Percentiles rank a stretch among this genome's conserved stretches.
Evolutionary conservation across 2,329 filamentous ascomycete genomes (phyloP).

Genomic region (Byssoonygena ceratinophila): DNA sequence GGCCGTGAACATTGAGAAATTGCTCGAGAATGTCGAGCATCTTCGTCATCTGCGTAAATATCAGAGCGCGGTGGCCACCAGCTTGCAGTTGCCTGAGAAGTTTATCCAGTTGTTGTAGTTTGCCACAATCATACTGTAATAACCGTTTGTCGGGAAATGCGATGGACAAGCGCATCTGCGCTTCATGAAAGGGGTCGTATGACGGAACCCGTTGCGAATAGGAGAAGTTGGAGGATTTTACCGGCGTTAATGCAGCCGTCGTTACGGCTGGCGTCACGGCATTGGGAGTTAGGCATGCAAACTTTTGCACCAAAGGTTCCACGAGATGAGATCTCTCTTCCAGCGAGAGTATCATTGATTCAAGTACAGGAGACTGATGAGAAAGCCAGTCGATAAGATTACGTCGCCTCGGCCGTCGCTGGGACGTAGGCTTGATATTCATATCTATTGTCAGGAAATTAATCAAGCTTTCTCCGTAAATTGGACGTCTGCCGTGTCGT

Average conservation of each 20-base stretch:
- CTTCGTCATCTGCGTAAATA: conserved; percentile 99
- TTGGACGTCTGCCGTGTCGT: conserved; percentile 65
- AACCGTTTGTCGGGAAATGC: conserved; percentile 94
- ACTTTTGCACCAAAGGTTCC: conserved; percentile 69
- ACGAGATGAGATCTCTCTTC: conserved; percentile 61
- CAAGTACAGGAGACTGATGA: conserved; percentile 48
- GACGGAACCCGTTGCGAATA: conserved; percentile 44
- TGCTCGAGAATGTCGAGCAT: conserved; percentile 95
- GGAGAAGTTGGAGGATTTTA: conserved; percentile 41
- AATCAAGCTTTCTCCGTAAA: conserved; percentile 74
- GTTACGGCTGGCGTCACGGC: conserved; percentile 72
- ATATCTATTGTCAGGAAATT: conserved; percentile 58
- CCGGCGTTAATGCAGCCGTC: conserved; percentile 55
- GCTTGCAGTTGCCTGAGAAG: conserved; percentile 77
- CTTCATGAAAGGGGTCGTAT: conserved; percentile 80
- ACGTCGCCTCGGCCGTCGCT: conserved; percentile 50
- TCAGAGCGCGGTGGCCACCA: conserved; percentile 83
- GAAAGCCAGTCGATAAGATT: conserved; percentile 65
- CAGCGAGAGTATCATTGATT: conserved; percentile 59
- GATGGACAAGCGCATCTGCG: conserved; percentile 83
- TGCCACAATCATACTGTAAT: conserved; percentile 96
- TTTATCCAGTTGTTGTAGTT: conserved; percentile 79
- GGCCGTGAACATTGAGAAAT: conserved; percentile 94
- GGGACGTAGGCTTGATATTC: conserved; percentile 49
- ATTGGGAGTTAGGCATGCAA: conserved; percentile 83